Conservation (phyloP, 1,139 yeast species). For the Debaryomyces singareniensis region DNA sequence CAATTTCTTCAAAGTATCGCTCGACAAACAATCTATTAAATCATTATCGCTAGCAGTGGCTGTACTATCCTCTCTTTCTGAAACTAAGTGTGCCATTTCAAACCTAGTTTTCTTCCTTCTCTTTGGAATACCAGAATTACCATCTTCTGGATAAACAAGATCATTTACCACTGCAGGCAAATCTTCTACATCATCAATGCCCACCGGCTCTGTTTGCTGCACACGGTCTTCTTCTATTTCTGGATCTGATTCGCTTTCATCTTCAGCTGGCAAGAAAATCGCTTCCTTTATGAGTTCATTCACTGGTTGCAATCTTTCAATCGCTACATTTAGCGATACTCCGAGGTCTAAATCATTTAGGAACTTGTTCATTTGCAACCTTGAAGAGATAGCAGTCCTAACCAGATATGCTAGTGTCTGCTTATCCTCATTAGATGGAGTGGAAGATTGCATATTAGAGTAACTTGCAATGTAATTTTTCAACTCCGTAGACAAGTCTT, state of each 20-base stretch:
- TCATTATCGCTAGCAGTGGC: slow-evolving; percentile 30
- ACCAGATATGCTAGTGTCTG: slow-evolving; percentile 6
- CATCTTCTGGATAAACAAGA: slow-evolving; percentile 39
- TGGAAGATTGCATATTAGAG: not conserved
- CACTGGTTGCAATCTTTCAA: slow-evolving; percentile 52
- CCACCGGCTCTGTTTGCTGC: slow-evolving; percentile 46
- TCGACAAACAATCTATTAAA: slow-evolving; percentile 29
- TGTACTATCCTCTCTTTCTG: slow-evolving; percentile 14
- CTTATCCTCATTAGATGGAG: not conserved
- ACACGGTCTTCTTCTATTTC: slow-evolving; percentile 14
- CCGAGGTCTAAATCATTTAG: slow-evolving; percentile 48
- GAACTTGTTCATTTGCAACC: slow-evolving; percentile 44
- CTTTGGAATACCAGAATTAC: slow-evolving; percentile 4
- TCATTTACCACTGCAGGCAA: slow-evolving; percentile 46
- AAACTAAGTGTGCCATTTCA: slow-evolving; percentile 4
- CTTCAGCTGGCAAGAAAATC: slow-evolving; percentile 46
- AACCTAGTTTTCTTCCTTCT: slow-evolving; percentile 4
- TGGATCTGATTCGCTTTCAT: slow-evolving; percentile 21
- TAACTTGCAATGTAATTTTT: slow-evolving; percentile 21
- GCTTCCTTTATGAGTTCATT: slow-evolving; percentile 46
- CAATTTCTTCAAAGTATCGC: slow-evolving; percentile 29
- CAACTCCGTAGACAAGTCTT: slow-evolving; percentile 24
- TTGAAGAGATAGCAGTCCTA: slow-evolving; percentile 33
- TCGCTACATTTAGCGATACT: slow-evolving; percentile 44
- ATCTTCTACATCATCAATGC: slow-evolving; percentile 45